Evolutionary conservation across 352 stramenopile species (phyloP).

Genomic region (Elongisporangium anandrum): DNA sequence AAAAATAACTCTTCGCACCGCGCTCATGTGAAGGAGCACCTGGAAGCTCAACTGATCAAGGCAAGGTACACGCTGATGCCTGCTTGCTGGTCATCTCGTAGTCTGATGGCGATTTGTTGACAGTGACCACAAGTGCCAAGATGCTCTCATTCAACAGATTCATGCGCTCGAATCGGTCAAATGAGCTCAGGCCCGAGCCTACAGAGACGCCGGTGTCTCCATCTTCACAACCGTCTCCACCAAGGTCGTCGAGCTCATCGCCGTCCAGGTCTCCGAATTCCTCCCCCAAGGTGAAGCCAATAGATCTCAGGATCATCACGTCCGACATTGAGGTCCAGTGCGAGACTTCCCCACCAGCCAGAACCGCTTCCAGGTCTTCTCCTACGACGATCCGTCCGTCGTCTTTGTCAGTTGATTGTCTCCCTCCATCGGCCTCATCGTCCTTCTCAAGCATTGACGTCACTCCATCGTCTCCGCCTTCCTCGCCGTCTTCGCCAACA

Average conservation of each 20-base stretch:
- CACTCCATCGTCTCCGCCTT: background rate
- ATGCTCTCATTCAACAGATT: background rate
- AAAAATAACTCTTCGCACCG: background rate
- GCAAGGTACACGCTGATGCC: background rate
- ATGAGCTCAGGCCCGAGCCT: background rate
- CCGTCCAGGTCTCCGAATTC: slow-evolving; percentile 8
- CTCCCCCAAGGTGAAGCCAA: slow-evolving; percentile 14
- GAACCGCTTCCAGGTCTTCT: background rate
- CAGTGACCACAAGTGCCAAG: background rate
- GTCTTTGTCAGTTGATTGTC: background rate
- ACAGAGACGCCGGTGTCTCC: background rate
- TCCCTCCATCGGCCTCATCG: background rate
- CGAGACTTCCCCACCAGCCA: background rate
- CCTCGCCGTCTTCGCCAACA: slow-evolving; percentile 7
- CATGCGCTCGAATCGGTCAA: background rate
- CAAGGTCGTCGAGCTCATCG: background rate
- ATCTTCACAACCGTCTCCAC: background rate
- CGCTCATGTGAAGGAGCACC: background rate
- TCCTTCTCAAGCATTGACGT: background rate
- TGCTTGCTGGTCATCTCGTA: background rate
- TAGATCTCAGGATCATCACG: background rate
- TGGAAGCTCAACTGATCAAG: background rate
- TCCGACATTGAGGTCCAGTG: background rate
- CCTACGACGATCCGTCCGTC: background rate
- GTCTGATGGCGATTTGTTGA: background rate